A percentile compares a stretch with the other conserved stretches of the same genome.
These are phyloP conservation scores for Pseudonitzschia delicatissima DNA, from an alignment of 108 stramenopile species.

Conservation along the genomic window DNA sequence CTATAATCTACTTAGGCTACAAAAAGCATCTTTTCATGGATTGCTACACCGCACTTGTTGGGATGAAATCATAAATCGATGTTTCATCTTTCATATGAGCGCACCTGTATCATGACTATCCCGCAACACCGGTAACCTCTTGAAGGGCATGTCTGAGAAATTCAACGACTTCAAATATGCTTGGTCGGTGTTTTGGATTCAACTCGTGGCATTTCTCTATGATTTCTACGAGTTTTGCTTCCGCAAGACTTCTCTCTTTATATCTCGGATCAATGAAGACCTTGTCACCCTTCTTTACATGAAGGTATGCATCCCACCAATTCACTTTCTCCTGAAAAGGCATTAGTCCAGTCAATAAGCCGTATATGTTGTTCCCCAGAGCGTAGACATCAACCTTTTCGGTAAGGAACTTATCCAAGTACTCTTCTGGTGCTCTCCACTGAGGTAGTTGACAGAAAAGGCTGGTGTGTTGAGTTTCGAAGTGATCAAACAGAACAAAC, in stretches of 20 bases:
- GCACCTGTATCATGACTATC: too few relatives aligned
- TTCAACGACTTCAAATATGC: slow-evolving; percentile 25
- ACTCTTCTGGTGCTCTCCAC: slow-evolving; percentile 66
- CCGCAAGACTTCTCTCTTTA: slow-evolving; percentile 27
- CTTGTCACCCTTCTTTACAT: slow-evolving; percentile 25
- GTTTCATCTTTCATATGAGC: too few relatives aligned
- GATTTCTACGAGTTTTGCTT: slow-evolving; percentile 32
- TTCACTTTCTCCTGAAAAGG: slow-evolving; percentile 25
- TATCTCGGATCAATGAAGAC: slow-evolving; percentile 39
- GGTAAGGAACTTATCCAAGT: slow-evolving; percentile 40
- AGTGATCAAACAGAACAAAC: too few relatives aligned
- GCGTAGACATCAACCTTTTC: slow-evolving; percentile 72
- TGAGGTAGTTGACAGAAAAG: background rate
- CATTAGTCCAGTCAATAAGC: slow-evolving; percentile 47
- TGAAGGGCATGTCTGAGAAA: slow-evolving; percentile 15
- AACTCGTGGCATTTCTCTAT: slow-evolving; percentile 40
- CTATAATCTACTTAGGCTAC: too few relatives aligned
- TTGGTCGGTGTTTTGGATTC: slow-evolving; percentile 43
- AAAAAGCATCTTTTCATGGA: too few relatives aligned
- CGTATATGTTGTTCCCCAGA: slow-evolving; percentile 57
- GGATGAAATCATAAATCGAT: too few relatives aligned
- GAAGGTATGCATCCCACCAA: slow-evolving; percentile 16
- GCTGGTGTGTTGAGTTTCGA: background rate
- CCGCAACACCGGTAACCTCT: background rate
- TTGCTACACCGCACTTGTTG: too few relatives aligned